Evolutionary conservation across 768 basidiomycete species (phyloP).

Genomic region (Gymnopilus junonius): DNA sequence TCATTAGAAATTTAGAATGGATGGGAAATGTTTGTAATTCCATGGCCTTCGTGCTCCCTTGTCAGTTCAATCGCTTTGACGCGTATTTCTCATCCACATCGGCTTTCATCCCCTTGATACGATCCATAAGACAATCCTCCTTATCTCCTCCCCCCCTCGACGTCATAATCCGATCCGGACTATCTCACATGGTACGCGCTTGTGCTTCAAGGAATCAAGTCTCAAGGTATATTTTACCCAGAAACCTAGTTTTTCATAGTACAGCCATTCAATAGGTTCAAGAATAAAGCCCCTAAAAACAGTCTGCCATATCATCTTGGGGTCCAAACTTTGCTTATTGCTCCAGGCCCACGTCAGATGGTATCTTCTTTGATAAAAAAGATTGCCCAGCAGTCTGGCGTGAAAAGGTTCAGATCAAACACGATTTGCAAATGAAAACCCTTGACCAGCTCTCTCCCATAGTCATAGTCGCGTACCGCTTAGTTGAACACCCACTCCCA

Average conservation of each 20-base stretch:
- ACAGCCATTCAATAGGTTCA: not conserved
- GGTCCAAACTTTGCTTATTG: not conserved
- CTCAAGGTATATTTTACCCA: not conserved
- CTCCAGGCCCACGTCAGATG: not conserved
- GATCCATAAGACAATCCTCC: not conserved
- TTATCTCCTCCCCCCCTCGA: not conserved
- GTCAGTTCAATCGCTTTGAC: not conserved
- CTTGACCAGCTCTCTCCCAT: no score
- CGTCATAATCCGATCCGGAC: not conserved
- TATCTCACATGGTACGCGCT: not conserved
- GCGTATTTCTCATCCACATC: not conserved
- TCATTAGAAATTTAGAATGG: not conserved
- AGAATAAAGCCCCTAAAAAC: not conserved
- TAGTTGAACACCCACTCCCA: no score
- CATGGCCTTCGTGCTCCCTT: not conserved
- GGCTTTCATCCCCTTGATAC: not conserved
- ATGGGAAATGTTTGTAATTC: not conserved
- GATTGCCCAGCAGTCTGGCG: not conserved
- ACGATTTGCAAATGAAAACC: not conserved
- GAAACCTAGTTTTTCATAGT: not conserved
- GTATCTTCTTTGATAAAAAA: not conserved
- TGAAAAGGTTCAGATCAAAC: not conserved
- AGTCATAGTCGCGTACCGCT: no score
- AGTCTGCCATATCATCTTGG: not conserved
- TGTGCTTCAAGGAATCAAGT: not conserved